Conservation (phyloP, 1,139 yeast species). For the Meyerozyma athensensis region DNA sequence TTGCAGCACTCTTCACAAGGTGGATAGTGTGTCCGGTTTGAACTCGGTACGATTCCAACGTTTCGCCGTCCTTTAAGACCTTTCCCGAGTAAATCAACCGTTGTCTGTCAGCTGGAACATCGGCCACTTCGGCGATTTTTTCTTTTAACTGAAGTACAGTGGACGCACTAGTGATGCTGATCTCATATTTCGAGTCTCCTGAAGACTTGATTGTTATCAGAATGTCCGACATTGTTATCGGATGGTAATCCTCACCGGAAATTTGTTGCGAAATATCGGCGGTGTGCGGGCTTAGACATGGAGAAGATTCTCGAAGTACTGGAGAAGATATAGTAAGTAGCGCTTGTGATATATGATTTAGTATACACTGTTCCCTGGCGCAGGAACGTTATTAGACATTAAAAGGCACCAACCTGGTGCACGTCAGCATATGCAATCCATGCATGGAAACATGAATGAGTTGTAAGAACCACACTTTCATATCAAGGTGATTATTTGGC, state of each 20-base stretch:
- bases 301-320: background rate
- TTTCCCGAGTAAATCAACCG: slow-evolving; percentile 91
- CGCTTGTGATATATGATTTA: background rate
- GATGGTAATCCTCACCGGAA: no score
- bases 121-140: slow-evolving; percentile 53
- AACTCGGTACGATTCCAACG: slow-evolving; percentile 70
- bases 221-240: slow-evolving; percentile 15
- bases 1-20: slow-evolving; percentile 66
- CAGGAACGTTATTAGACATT: no score
- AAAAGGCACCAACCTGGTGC: no score
- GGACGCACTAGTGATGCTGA: slow-evolving; percentile 47
- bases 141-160: slow-evolving; percentile 70
- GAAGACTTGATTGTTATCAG: slow-evolving; percentile 47
- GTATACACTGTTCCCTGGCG: background rate
- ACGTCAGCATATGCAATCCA: no score
- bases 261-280: background rate
- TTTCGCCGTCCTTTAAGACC: slow-evolving; percentile 80
- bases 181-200: slow-evolving; percentile 75
- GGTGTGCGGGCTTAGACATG: background rate
- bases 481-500: background rate
- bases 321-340: no score
- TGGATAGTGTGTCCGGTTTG: slow-evolving; percentile 86
- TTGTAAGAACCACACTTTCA: background rate
- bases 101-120: slow-evolving; percentile 71
- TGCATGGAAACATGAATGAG: no score